These are phyloP conservation scores for Jaenimonas drosophilae DNA, from an alignment of 208 protist genomes.

Conservation along the genomic window DNA sequence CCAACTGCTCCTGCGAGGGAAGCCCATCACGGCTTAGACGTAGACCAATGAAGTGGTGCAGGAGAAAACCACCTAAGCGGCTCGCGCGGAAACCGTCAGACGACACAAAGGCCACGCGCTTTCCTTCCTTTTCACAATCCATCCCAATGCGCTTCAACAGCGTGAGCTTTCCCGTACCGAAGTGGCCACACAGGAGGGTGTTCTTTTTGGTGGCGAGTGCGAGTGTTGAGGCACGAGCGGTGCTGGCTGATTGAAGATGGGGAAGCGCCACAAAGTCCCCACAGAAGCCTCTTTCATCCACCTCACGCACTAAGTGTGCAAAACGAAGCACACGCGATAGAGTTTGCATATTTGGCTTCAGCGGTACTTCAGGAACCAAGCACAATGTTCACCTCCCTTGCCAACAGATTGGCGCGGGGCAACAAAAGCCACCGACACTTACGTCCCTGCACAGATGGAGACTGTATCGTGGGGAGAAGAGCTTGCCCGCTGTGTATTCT, in stretches of 20 bases:
- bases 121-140: slow-evolving; percentile 24
- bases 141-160: slow-evolving; percentile 66
- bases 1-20: slow-evolving; percentile 79
- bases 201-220: too few species aligned
- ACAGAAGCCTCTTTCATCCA: slow-evolving; percentile 66
- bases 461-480: too few species aligned
- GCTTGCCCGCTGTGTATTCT: too few species aligned
- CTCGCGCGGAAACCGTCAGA: slow-evolving; percentile 46
- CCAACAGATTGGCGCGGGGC: too few species aligned
- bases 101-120: slow-evolving; percentile 67
- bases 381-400: too few species aligned
- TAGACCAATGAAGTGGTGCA: slow-evolving; percentile 76
- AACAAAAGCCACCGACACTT: too few species aligned
- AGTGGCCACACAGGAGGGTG: slow-evolving; percentile 64
- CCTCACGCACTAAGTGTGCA: slow-evolving; percentile 49
- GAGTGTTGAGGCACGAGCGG: slow-evolving; percentile 8
- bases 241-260: slow-evolving; percentile 21
- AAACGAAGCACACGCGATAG: too few species aligned
- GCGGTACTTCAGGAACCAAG: too few species aligned
- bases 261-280: slow-evolving; percentile 43
- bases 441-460: too few species aligned
- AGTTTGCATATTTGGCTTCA: too few species aligned
- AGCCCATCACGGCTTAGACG: slow-evolving; percentile 62
- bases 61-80: slow-evolving; percentile 49
- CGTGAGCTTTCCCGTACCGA: slow-evolving; percentile 76